phyloP scores from a whole-genome alignment of 495 filamentous ascomycete species.

The Penicillium herquei region DNA sequence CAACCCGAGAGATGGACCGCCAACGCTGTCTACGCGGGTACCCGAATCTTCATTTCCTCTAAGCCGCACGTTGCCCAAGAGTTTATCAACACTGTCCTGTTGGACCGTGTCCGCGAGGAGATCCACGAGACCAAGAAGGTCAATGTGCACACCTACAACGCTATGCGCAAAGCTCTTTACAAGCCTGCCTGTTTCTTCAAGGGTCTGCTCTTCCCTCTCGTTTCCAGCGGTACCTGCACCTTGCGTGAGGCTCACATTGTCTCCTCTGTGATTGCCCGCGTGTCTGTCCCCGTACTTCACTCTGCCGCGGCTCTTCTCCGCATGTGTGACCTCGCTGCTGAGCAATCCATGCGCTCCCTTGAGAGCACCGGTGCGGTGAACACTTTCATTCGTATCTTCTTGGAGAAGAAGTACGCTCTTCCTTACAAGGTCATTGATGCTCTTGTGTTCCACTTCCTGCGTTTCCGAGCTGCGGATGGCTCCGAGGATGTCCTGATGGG shows the following conservation, averaged over 20 bases:
- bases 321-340: slow-evolving; percentile 88
- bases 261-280: slow-evolving; percentile 73
- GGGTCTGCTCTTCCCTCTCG: slow-evolving; percentile 88
- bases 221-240: slow-evolving; percentile 73
- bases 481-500: slow-evolving; percentile 47
- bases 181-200: slow-evolving; percentile 98
- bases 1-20: slow-evolving; percentile 83
- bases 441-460: slow-evolving; percentile 92
- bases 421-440: slow-evolving; percentile 94
- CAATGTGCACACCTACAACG: slow-evolving; percentile 91
- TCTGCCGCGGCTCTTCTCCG: slow-evolving; percentile 88
- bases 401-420: slow-evolving; percentile 96
- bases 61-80: slow-evolving; percentile 72
- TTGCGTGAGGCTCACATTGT: slow-evolving; percentile 90
- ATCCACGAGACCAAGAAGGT: slow-evolving; percentile 85
- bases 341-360: slow-evolving; percentile 70
- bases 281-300: slow-evolving; percentile 84
- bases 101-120: slow-evolving; percentile 87
- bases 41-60: slow-evolving; percentile 81
- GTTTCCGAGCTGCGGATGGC: slow-evolving; percentile 65
- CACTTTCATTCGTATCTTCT: slow-evolving; percentile 83
- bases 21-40: slow-evolving; percentile 82
- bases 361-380: slow-evolving; percentile 85
- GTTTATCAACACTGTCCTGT: slow-evolving; percentile 77
- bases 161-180: slow-evolving; percentile 88